Conservation (phyloP, 805 yeast species). For the Candida arabinofermentans region DNA sequence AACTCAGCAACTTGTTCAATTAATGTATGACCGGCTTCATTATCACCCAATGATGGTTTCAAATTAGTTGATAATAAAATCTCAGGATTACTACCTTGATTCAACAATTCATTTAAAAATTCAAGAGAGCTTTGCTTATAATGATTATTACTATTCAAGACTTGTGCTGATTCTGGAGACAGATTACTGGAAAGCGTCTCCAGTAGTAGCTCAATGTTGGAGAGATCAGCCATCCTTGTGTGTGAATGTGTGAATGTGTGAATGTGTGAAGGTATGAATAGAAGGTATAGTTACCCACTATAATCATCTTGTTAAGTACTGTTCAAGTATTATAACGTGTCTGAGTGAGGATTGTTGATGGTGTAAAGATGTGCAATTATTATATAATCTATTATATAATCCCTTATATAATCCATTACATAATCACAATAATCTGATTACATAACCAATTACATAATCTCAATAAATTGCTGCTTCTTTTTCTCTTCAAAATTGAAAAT, state of each 20-base stretch:
- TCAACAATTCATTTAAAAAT: conserved; percentile 36
- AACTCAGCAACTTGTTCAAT: conserved; percentile 74
- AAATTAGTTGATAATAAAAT: conserved; percentile 22
- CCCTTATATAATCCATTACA: not conserved
- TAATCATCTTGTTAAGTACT: too few relatives aligned
- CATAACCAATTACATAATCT: too few relatives aligned
- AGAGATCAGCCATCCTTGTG: conserved; percentile 11
- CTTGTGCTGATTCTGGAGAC: conserved; percentile 17
- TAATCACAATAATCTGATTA: too few relatives aligned
- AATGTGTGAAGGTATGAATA: too few relatives aligned
- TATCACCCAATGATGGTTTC: conserved; percentile 22
- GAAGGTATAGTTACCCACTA: too few relatives aligned
- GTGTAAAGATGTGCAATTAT: too few relatives aligned
- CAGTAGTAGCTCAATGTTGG: conserved; percentile 29
- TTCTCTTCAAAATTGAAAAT: too few relatives aligned
- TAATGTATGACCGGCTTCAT: conserved; percentile 32
- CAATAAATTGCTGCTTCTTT: too few relatives aligned
- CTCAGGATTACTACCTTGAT: conserved; percentile 39
- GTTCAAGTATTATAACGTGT: too few relatives aligned
- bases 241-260: too few relatives aligned
- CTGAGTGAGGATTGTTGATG: too few relatives aligned
- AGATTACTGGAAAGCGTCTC: conserved; percentile 32
- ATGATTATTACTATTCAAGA: conserved; percentile 21
- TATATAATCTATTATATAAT: too few relatives aligned
- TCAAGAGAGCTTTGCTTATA: conserved; percentile 34